Percentiles rank a stretch among this genome's conserved stretches.
phyloP scores from a whole-genome alignment of 139 green algal species.

The Picochlorum sp. region DNA sequence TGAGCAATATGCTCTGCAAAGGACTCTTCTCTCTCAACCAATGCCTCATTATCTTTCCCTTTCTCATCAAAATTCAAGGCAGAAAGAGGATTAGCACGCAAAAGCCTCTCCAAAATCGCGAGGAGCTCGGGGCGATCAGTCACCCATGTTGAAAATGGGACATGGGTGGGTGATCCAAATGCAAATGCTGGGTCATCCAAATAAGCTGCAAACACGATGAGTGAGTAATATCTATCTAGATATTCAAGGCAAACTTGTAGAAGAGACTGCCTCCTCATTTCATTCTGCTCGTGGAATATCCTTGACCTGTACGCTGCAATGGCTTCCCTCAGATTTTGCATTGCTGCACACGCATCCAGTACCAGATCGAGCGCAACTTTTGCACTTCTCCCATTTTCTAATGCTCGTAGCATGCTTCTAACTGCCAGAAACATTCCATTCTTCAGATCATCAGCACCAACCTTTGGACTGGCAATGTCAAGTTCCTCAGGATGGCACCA shows the following conservation, averaged over 20 bases:
- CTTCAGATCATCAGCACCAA: slow-evolving; percentile 29
- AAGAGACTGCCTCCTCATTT: slow-evolving; percentile 62
- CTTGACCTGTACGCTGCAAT: slow-evolving; percentile 72
- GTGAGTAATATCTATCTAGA: slow-evolving; percentile 69
- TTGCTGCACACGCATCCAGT: slow-evolving; percentile 66
- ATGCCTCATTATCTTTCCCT: not conserved
- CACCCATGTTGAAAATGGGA: slow-evolving; percentile 64
- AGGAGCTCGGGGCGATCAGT: slow-evolving; percentile 59
- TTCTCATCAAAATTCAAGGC: slow-evolving; percentile 65
- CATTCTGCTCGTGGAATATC: slow-evolving; percentile 69
- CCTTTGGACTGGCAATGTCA: not conserved
- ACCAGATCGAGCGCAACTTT: slow-evolving; percentile 73
- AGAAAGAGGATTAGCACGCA: slow-evolving; percentile 75
- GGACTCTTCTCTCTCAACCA: slow-evolving; percentile 9
- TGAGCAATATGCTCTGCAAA: slow-evolving; percentile 33
- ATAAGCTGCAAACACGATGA: slow-evolving; percentile 82
- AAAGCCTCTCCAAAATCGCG: slow-evolving; percentile 56
- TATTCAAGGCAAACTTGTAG: slow-evolving; percentile 77
- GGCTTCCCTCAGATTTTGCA: slow-evolving; percentile 84
- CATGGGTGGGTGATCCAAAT: slow-evolving; percentile 32
- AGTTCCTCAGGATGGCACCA: slow-evolving; percentile 14
- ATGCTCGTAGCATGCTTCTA: slow-evolving; percentile 62
- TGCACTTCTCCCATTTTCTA: slow-evolving; percentile 49
- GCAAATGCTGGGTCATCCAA: slow-evolving; percentile 53
- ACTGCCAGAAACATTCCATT: slow-evolving; percentile 71